Evolutionary conservation across 2,329 filamentous ascomycete genomes (phyloP).

Genomic region (Zasmidium angulare): DNA sequence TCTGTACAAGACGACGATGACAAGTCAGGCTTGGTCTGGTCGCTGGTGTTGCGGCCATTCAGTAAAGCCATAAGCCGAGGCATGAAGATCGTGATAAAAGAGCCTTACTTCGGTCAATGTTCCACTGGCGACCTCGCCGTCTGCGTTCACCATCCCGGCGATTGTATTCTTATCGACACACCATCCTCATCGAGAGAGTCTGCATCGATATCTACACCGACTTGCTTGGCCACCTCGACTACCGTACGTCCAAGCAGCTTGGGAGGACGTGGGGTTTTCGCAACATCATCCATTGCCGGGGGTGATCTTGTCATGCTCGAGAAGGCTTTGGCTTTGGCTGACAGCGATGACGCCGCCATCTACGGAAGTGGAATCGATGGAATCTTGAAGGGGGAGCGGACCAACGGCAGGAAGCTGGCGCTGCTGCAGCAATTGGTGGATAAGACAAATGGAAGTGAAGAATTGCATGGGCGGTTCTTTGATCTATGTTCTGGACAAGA

Average conservation of each 20-base stretch:
- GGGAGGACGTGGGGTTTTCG: conserved; percentile 45
- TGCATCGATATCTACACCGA: neutral
- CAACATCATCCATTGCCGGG: conserved; percentile 35
- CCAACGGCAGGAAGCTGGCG: conserved; percentile 3
- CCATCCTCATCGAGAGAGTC: neutral
- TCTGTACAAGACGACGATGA: neutral
- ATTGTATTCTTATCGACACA: neutral
- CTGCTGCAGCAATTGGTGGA: conserved; percentile 7
- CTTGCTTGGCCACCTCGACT: neutral
- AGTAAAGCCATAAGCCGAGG: neutral
- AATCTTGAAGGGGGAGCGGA: conserved; percentile 1
- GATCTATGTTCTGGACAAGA: neutral
- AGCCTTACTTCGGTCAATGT: conserved; percentile 7
- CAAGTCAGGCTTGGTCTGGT: conserved; percentile 4
- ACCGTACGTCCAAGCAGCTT: conserved; percentile 20
- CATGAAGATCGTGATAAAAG: conserved; percentile 8
- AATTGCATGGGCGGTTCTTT: conserved; percentile 3
- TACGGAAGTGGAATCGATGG: conserved; percentile 4
- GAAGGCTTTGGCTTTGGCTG: conserved; percentile 21
- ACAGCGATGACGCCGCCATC: neutral
- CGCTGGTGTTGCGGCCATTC: conserved; percentile 6
- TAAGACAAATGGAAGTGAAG: neutral
- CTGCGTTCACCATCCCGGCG: conserved; percentile 14
- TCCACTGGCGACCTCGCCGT: neutral
- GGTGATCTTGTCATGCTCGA: conserved; percentile 45